Evolutionary conservation across 176 grass and related monocot species (phyloP), one percentile per base, ranked within the genome.

Genomic region (Panicum miliaceum): DNA sequence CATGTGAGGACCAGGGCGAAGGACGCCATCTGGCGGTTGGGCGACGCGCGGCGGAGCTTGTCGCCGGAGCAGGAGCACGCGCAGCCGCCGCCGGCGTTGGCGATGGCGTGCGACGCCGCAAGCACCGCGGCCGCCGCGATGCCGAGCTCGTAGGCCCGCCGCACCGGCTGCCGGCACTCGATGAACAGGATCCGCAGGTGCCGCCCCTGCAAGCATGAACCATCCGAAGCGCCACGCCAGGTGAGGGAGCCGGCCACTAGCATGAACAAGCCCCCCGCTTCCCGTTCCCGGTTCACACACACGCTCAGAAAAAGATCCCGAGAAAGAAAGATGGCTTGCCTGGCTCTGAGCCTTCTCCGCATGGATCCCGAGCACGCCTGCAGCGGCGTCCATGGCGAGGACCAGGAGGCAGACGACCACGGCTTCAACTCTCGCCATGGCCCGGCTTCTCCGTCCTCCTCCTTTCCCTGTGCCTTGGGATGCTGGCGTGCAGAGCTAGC

Each of bases 101-200:
- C 87, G 37, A 95, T 83, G 75, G 75, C 79, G 71, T 98, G 95
- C 25, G 90, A 86, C 75, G 89, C 64, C 22, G 84, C 90, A 13
- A 98, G 86, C 70, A 98, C 84, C 41, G 81, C 77, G 36, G 95
- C 92, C 7, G 90, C 92, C 52, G 91, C 87, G 20, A 95, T 32
- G 53, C 96, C 96, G 27, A 98, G 89, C 85, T 89, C 81, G 85
- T 95, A 98, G 2, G 96, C 96, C 16, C 72, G 89, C 20, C 87
- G 89, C 36, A 98, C 96, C 13, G 92, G 91, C 78, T 95, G 90
- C 41, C 90, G 84, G 87, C 95, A 98, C 84, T 95, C 95, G 62
- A 93, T 52, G 80, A 91, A 90, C 32, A 91, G 53, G 65, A 98
- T 60, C 80, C 37, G 86, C 56, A 98, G 25, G 70, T 92, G 73